phyloP scores from a whole-genome alignment of 305 asterid genomes.

The Caryopteris hybrid region DNA sequence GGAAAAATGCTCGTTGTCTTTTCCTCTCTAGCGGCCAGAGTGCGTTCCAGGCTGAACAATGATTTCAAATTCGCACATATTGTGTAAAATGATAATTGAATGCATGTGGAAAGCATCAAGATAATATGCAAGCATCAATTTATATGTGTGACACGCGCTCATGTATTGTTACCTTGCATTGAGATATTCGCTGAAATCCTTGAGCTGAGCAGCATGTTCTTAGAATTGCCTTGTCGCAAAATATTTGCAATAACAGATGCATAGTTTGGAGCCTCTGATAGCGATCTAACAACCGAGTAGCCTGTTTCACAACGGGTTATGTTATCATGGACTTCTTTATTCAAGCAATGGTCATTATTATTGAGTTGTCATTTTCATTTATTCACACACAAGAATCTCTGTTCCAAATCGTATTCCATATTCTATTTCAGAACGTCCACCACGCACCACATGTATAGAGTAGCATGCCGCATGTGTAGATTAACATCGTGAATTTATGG shows the following conservation, averaged over 20 bases:
- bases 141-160: not conserved
- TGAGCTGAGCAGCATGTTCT: conserved; percentile 38
- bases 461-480: not conserved
- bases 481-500: not conserved
- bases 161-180: conserved; percentile 56
- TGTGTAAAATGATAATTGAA: not conserved
- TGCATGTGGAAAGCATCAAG: not conserved
- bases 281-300: conserved; percentile 91
- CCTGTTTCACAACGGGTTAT: conserved; percentile 38
- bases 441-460: not conserved
- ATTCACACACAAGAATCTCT: not conserved
- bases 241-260: conserved; percentile 77
- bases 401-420: not conserved
- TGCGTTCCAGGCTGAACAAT: conserved; percentile 79
- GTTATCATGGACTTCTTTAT: not conserved
- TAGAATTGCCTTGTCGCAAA: conserved; percentile 41
- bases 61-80: not conserved
- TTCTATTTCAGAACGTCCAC: not conserved
- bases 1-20: conserved; percentile 89
- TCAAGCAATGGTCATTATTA: not conserved
- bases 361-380: not conserved
- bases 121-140: not conserved
- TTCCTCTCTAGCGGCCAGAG: conserved; percentile 97
- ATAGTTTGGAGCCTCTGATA: conserved; percentile 95
- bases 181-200: conserved; percentile 53